Conservation (phyloP, 768 basidiomycete genomes). For the Cyclocybe aegerita region DNA sequence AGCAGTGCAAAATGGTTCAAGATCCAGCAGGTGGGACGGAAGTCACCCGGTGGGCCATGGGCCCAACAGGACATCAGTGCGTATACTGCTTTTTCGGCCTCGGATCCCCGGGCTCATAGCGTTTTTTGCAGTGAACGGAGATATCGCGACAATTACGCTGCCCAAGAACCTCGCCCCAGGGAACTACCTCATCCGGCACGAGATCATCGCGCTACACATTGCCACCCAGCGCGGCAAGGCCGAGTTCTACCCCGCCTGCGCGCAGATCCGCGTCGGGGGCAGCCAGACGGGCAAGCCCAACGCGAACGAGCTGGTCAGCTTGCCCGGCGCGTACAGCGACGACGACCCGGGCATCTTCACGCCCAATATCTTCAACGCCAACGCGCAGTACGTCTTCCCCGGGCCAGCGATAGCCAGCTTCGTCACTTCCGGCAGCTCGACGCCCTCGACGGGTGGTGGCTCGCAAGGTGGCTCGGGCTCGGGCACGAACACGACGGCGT, state of each 20-base stretch:
- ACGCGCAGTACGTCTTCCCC: conserved; percentile 42
- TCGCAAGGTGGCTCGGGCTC: neutral
- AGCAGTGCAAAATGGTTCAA: conserved; percentile 62
- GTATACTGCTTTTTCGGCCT: conserved; percentile 18
- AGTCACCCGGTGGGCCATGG: conserved; percentile 42
- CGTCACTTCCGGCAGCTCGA: conserved; percentile 16
- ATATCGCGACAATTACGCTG: conserved; percentile 38
- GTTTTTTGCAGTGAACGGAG: conserved; percentile 36
- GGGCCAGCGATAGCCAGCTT: conserved; percentile 50
- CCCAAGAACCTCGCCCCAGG: conserved; percentile 60
- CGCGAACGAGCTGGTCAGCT: conserved; percentile 50
- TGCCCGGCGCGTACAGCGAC: conserved; percentile 76
- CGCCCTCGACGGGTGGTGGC: neutral
- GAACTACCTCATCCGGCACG: conserved; percentile 75
- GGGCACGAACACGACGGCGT: neutral
- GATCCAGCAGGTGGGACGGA: conserved; percentile 52
- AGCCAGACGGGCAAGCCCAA: conserved; percentile 48
- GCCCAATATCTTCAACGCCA: conserved; percentile 36
- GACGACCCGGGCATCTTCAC: conserved; percentile 71
- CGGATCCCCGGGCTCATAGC: neutral
- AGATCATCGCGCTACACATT: conserved; percentile 77
- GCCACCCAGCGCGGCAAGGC: conserved; percentile 58
- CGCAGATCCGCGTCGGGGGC: conserved; percentile 56
- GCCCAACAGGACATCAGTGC: conserved; percentile 52
- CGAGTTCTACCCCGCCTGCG: conserved; percentile 80